Percentiles rank a stretch among this genome's conserved stretches.
phyloP scores from a whole-genome alignment of 768 basidiomycete species.

The Kwoniella pini region DNA sequence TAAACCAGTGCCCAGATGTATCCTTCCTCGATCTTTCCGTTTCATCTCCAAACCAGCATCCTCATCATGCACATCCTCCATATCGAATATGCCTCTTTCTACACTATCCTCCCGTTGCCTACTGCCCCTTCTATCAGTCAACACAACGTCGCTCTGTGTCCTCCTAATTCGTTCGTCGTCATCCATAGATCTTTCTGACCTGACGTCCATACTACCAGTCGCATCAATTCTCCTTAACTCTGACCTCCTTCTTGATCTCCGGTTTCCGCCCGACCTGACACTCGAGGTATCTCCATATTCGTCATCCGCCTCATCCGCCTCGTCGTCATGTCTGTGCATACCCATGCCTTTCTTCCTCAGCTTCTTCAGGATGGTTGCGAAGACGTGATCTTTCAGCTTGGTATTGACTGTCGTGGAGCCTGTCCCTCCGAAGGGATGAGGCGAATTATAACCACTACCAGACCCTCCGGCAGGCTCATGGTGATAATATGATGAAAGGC shows the following conservation, averaged over 20 bases:
- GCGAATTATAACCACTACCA: constrained; percentile 32
- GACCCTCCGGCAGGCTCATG: background rate
- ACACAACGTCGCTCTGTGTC: constrained; percentile 48
- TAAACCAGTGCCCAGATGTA: constrained; percentile 13
- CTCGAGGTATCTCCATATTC: constrained; percentile 46
- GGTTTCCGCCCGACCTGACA: background rate
- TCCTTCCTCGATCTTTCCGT: constrained; percentile 5
- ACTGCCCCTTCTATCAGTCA: constrained; percentile 26
- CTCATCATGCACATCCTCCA: constrained; percentile 59
- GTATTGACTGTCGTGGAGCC: constrained; percentile 94
- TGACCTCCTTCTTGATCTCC: background rate
- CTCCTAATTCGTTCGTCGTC: constrained; percentile 31
- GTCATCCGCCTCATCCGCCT: constrained; percentile 54
- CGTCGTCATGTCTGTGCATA: constrained; percentile 49
- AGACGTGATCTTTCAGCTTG: constrained; percentile 91
- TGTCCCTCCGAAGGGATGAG: constrained; percentile 70
- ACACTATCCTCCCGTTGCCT: constrained; percentile 45
- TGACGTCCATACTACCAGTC: constrained; percentile 28
- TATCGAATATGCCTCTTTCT: constrained; percentile 69
- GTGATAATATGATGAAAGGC: background rate
- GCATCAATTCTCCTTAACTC: background rate
- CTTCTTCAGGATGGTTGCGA: constrained; percentile 75
- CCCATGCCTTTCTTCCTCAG: constrained; percentile 40
- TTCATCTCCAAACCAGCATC: constrained; percentile 7
- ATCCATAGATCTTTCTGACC: background rate